phyloP scores from a whole-genome alignment of 306 rosid species.

The Vachellia collinsii region DNA sequence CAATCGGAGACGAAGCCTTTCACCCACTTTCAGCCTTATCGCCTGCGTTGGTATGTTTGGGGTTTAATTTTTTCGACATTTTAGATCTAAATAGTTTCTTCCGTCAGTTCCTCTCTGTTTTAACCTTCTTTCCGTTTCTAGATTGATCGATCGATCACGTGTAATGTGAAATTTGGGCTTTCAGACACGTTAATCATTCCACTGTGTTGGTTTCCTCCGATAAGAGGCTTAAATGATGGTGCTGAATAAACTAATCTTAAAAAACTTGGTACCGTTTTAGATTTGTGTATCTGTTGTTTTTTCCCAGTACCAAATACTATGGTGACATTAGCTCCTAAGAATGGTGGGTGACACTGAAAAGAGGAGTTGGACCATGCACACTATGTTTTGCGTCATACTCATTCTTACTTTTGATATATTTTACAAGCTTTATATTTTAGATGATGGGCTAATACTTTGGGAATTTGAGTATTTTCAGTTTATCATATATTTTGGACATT shows the following conservation, averaged over 20 bases:
- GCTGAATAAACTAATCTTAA: background rate
- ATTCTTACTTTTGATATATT: background rate
- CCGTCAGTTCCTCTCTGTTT: background rate
- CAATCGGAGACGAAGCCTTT: background rate
- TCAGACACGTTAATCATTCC: slow-evolving; percentile 4
- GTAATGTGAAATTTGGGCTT: slow-evolving; percentile 29
- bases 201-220: background rate
- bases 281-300: background rate
- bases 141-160: background rate
- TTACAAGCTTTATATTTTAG: background rate
- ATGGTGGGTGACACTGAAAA: background rate
- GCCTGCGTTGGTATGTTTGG: background rate
- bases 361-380: background rate
- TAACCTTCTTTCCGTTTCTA: background rate
- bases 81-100: background rate
- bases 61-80: background rate
- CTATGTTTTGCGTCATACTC: background rate
- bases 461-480: background rate
- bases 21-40: background rate
- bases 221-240: slow-evolving; percentile 16
- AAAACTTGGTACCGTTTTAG: background rate
- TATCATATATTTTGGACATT: background rate
- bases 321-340: background rate
- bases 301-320: background rate
- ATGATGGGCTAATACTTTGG: background rate